Evolutionary conservation across 345 rosid species (phyloP).

Genomic region (Combretum micranthum): DNA sequence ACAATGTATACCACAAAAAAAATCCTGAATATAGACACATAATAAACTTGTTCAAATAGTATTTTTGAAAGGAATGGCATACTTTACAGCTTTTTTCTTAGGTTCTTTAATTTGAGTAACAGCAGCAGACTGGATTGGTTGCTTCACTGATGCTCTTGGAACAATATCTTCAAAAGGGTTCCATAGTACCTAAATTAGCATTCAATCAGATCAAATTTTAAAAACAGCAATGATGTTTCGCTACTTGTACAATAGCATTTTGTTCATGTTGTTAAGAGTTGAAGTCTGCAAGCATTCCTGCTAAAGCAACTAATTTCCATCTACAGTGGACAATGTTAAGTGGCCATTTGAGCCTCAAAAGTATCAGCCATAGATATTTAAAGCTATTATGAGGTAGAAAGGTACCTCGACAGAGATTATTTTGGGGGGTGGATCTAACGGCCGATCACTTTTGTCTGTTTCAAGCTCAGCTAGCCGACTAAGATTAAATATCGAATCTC

Average conservation of each 20-base stretch:
- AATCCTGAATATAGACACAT: too few relatives aligned
- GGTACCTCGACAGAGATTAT: slow-evolving; percentile 74
- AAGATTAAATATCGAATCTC: slow-evolving; percentile 84
- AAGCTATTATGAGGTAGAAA: background rate
- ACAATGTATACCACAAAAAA: background rate
- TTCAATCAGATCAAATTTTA: background rate
- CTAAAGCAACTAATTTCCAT: too few relatives aligned
- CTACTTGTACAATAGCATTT: background rate
- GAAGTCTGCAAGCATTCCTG: too few relatives aligned
- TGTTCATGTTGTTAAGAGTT: too few relatives aligned
- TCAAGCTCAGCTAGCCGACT: slow-evolving; percentile 71
- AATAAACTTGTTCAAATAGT: too few relatives aligned
- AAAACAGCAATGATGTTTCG: background rate
- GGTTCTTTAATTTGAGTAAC: slow-evolving; percentile 47
- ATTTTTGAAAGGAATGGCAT: slow-evolving; percentile 15
- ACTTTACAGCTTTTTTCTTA: slow-evolving; percentile 76
- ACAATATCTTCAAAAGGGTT: slow-evolving; percentile 95
- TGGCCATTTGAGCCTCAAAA: too few relatives aligned
- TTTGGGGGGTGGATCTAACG: slow-evolving; percentile 72
- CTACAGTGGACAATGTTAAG: too few relatives aligned
- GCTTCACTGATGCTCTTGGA: slow-evolving; percentile 44
- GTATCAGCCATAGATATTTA: too few relatives aligned
- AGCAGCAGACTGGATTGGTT: slow-evolving; percentile 21
- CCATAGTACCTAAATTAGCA: slow-evolving; percentile 61
- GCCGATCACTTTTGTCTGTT: slow-evolving; percentile 63